Conservation (phyloP, 441 rosid genomes). For the Populus trichocarpa region DNA sequence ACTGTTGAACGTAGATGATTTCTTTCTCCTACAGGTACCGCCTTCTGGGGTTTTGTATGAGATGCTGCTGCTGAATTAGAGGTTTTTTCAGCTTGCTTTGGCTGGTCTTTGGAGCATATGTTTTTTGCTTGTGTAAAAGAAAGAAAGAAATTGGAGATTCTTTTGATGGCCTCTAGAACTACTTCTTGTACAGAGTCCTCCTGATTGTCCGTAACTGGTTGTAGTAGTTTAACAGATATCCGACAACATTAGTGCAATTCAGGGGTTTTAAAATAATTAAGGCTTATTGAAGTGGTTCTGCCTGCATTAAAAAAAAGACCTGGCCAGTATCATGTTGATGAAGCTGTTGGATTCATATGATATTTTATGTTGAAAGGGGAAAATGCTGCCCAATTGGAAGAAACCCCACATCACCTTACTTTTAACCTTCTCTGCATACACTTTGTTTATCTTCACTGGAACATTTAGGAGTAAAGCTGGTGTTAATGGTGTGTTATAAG, state of each 20-base stretch:
- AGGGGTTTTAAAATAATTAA: neutral
- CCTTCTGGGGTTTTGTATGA: conserved; percentile 11
- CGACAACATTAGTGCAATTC: neutral
- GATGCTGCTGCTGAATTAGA: neutral
- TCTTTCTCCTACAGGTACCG: conserved; percentile 4
- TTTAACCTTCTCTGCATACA: conserved; percentile 24
- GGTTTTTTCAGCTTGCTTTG: neutral
- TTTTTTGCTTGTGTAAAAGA: neutral
- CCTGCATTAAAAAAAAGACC: conserved; percentile 21
- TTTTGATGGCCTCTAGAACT: neutral
- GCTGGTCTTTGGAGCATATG: conserved; percentile 13
- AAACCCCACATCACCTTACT: conserved; percentile 47
- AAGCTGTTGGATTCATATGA: conserved; percentile 25
- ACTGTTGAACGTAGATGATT: neutral
- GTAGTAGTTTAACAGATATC: neutral
- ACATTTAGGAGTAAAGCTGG: conserved; percentile 33
- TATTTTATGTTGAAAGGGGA: conserved; percentile 35
- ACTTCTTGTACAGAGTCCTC: neutral
- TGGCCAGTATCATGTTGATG: conserved; percentile 31
- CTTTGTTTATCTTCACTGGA: conserved; percentile 28
- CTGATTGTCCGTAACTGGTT: neutral
- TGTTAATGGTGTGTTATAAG: conserved; percentile 48
- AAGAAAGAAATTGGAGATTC: neutral
- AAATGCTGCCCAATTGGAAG: conserved; percentile 77
- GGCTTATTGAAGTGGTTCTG: conserved; percentile 20